Evolutionary conservation across 768 basidiomycete species (phyloP), one percentile per base, ranked within the genome.

Genomic region (Leccinum obscurum): DNA sequence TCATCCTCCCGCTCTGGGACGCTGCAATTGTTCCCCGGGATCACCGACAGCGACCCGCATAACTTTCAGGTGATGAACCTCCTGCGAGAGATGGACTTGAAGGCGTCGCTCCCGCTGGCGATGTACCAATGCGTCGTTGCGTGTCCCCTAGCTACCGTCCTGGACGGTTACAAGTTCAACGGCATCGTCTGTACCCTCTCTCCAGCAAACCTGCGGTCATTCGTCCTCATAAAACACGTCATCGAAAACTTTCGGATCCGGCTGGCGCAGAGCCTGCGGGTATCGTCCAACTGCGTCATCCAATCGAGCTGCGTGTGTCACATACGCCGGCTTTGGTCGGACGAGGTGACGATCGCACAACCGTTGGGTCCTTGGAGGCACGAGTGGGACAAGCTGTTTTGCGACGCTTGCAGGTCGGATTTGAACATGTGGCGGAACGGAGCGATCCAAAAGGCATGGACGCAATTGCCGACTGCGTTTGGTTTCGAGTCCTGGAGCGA

Each of bases 61-160:
- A 57, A 64, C 50, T 68, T 70, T 54, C 54, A 54, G 35, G 49
- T 60, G 46, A 70, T 67, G 61, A 70, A 67, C 10, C 54, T 68
- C 37, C 2, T 62, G 39, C 53, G 44, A 3, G 56, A 60, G 20
- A 52, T 57, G 56, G 61, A 32, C 9, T 15, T 70, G 9, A 37
- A 17, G 15, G 15, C 55, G 0, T 17, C 56, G 8, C 68, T 67
- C n/a, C 56, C 59, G 10, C 11, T 66, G 34, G 53, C 57, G 7
- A 67, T 66, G 60, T 60, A 58, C 26, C 60, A 64, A 28, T 66
- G 64, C 17, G 32, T 14, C 8, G 13, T 46, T 1, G 0, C 59
- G 3, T 64, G 65, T 6, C 68, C 65, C 5, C 4, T 52, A 54
- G 15, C 7, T 4, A 3, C 46, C 22, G 10, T 68, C 49, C 2